Base-by-base conservation (phyloP, 345 rosid genomes). In the Aquilaria malaccensis region DNA sequence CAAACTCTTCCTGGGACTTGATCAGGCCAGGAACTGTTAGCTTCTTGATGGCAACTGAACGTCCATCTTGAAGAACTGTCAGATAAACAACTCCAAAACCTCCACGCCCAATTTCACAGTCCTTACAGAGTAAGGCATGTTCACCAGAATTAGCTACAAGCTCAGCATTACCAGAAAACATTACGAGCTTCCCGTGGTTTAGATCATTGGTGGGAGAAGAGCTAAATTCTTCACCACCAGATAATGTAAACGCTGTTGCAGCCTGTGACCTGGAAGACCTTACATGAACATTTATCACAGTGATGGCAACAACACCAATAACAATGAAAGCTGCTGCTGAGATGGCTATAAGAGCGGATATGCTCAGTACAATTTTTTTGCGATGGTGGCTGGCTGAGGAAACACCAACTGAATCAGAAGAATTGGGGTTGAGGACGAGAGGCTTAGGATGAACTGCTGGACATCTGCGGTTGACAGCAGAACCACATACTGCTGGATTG, bases 31-130 rank as follows among this genome's bases (percentile, higher is more conserved):
- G 72, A 47, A 80, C 85, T 1, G 94, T 84, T 43, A 88, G 94
- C 79, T 88, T 91, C 85, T 91, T 91, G 65, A 91, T 89, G 9
- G 94, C 94, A 60, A 91, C 89, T 0, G 86, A 73, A 70, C 82
- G 83, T 43, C 94, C 89, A 62, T 88, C 96, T n/a, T 76, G 77
- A 46, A 91, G 85, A 53, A 70, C 61, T 13, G 97, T 85, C 48
- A 57, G 81, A 61, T 91, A 91, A 53, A 91, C 97, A 41, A 89
- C 89, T 56, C 97, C 97, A 45, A 91, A 91, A 15, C 96, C 97
- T 2, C 97, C 97, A 32, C 89, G 93, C 2, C 97, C 97, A 11
- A 91, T 77, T 67, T 88, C 96, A 6, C 91, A 81, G 70, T 91
- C 96, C 85, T 91, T 87, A 74, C 81, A 83, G 45, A 91, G 96